Conservation (phyloP, 352 stramenopile species). For the Thalassiosira livingstoniorum region DNA sequence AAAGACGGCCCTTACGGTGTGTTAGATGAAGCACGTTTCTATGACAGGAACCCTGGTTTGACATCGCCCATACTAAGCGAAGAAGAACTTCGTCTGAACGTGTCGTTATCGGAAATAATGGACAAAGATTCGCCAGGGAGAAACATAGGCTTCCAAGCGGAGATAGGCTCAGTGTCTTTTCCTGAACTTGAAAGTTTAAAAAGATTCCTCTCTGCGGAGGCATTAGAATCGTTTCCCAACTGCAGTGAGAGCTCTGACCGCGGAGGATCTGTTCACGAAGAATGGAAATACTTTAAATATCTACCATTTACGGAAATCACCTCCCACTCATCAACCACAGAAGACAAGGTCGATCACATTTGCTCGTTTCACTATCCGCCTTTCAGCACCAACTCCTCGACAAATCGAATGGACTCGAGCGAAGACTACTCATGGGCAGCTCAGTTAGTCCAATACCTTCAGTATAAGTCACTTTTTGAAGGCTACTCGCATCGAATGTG, state of each 20-base stretch:
- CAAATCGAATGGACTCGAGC: conserved; percentile 48
- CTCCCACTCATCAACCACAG: no score
- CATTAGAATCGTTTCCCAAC: conserved; percentile 36
- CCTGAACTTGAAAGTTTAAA: conserved; percentile 57
- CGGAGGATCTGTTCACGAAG: conserved; percentile 30
- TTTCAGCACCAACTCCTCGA: conserved; percentile 27
- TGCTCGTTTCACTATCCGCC: conserved; percentile 47
- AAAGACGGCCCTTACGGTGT: conserved; percentile 78
- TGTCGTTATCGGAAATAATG: conserved; percentile 14
- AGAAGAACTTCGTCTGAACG: conserved; percentile 27
- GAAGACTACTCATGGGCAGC: conserved; percentile 65
- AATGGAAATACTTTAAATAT: conserved; percentile 63
- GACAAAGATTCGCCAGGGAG: conserved; percentile 39
- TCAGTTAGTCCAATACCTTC: conserved; percentile 65
- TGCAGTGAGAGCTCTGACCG: conserved; percentile 43
- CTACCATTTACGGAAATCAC: conserved; percentile 50
- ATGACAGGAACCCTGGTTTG: conserved; percentile 70
- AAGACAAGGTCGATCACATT: conserved; percentile 39
- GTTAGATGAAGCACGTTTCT: conserved; percentile 48
- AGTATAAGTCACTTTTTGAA: conserved; percentile 72
- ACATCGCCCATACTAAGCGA: conserved; percentile 36
- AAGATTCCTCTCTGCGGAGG: conserved; percentile 54
- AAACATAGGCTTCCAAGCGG: conserved; percentile 73
- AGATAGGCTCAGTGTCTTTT: conserved; percentile 67
- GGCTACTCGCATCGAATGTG: conserved; percentile 60